These are phyloP conservation scores for Aspergillus fructus DNA, from an alignment of 2,329 filamentous ascomycete species.

Conservation along the genomic window DNA sequence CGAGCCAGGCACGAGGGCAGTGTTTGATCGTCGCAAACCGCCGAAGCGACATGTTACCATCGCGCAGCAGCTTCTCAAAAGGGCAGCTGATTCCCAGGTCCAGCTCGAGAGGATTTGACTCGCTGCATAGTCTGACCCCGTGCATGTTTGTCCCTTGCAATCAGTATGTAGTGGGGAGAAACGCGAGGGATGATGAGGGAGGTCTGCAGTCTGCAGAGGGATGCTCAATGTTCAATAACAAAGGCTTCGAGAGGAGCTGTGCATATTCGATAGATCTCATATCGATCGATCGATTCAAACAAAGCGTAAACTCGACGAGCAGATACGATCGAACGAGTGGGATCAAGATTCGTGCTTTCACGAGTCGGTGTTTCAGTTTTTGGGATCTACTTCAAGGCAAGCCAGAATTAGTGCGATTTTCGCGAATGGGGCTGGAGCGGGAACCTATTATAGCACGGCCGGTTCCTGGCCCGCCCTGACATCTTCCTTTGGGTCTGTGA, in stretches of 20 bases:
- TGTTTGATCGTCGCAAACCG: neutral
- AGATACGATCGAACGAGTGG: neutral
- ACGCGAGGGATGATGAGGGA: neutral
- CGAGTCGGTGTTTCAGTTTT: constrained; percentile 8
- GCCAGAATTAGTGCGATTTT: neutral
- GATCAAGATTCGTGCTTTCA: constrained; percentile 3
- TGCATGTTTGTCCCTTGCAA: neutral
- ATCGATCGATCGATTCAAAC: no score
- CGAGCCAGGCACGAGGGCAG: neutral
- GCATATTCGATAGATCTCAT: no score
- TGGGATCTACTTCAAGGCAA: neutral
- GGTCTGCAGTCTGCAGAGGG: neutral
- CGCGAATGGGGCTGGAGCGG: neutral
- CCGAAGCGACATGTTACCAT: neutral
- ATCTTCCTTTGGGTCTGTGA: neutral
- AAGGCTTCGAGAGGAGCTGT: no score
- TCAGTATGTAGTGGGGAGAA: neutral
- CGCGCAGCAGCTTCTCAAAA: neutral
- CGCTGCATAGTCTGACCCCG: neutral
- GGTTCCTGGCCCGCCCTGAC: neutral
- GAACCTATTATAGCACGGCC: neutral
- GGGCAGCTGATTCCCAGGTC: neutral
- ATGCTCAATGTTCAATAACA: no score
- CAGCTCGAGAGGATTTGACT: neutral
- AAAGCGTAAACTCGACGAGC: no score